Conservation (phyloP, 228 moss, liverwort and hornwort species). For the Sphagnum magellanicum region DNA sequence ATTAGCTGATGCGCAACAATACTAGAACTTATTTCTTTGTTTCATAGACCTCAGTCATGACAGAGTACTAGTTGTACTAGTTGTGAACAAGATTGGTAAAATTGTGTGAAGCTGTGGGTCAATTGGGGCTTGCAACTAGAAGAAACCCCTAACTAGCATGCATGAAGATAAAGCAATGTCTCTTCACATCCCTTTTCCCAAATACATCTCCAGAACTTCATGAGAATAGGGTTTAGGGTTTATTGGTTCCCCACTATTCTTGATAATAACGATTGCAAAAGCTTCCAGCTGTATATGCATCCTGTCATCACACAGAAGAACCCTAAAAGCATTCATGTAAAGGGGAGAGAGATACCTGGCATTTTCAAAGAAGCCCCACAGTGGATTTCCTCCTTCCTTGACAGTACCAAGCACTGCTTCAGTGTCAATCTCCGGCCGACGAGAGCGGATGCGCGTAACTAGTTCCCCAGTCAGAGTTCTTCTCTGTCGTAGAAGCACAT, state of each 20-base stretch:
- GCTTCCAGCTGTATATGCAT: not conserved
- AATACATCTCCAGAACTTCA: not conserved
- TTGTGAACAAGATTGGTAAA: too few species aligned
- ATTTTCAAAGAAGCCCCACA: conserved; percentile 26
- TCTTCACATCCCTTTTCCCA: not conserved
- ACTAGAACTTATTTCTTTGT: too few species aligned
- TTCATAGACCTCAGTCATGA: too few species aligned
- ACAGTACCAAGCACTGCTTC: conserved; percentile 7
- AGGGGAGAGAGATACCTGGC: conserved; percentile 19
- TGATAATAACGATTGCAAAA: not conserved
- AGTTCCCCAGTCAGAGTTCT: too few species aligned
- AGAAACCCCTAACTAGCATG: not conserved
- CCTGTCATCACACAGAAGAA: not conserved
- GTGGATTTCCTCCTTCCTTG: conserved; percentile 7
- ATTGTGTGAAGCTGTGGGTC: too few species aligned
- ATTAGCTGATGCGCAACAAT: too few species aligned
- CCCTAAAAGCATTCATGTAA: not conserved
- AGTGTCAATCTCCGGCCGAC: conserved; percentile 4
- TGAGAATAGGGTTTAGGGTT: not conserved
- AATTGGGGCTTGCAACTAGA: too few species aligned
- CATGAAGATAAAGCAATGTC: not conserved
- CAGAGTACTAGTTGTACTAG: too few species aligned
- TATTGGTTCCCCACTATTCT: not conserved
- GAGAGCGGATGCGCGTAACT: too few species aligned
- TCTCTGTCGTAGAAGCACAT: too few species aligned